A percentile compares a stretch with the other conserved stretches of the same genome.
Conservation (phyloP, 352 stramenopile species). For the Peronospora farinosa region DNA sequence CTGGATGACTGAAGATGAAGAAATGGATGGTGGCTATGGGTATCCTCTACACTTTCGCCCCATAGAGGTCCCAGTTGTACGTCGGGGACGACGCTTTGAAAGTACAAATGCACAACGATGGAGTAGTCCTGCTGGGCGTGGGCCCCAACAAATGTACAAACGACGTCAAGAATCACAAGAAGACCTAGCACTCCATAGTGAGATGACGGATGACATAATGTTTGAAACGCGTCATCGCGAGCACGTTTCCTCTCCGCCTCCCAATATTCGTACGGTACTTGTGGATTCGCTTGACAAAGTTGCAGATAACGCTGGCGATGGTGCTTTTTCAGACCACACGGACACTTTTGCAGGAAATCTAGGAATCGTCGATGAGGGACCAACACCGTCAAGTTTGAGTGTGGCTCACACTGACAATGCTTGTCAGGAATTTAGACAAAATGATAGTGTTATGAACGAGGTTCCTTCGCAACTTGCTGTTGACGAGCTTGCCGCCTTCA, state of each 20-base stretch:
- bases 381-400: conserved; percentile 3
- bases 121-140: conserved; percentile 15
- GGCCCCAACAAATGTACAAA: conserved; percentile 20
- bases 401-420: conserved; percentile 6
- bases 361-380: conserved; percentile 9
- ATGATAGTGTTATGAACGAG: background rate
- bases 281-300: conserved; percentile 18
- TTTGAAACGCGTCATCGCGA: conserved; percentile 6
- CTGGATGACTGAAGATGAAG: conserved; percentile 34
- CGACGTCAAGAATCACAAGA: conserved; percentile 21
- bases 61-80: conserved; percentile 20
- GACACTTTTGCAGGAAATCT: conserved; percentile 6
- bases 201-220: conserved; percentile 3
- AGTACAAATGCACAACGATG: conserved; percentile 21
- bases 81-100: conserved; percentile 17
- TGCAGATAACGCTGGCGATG: background rate
- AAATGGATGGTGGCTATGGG: conserved; percentile 20
- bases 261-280: background rate
- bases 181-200: conserved; percentile 5
- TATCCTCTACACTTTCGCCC: conserved; percentile 16
- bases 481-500: conserved; percentile 1
- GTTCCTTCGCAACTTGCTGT: background rate
- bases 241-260: conserved; percentile 3
- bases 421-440: background rate
- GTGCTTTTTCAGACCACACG: conserved; percentile 3